These are phyloP conservation scores for Nothophoma quercina DNA, from an alignment of 2,329 filamentous ascomycete species.

Conservation along the genomic window DNA sequence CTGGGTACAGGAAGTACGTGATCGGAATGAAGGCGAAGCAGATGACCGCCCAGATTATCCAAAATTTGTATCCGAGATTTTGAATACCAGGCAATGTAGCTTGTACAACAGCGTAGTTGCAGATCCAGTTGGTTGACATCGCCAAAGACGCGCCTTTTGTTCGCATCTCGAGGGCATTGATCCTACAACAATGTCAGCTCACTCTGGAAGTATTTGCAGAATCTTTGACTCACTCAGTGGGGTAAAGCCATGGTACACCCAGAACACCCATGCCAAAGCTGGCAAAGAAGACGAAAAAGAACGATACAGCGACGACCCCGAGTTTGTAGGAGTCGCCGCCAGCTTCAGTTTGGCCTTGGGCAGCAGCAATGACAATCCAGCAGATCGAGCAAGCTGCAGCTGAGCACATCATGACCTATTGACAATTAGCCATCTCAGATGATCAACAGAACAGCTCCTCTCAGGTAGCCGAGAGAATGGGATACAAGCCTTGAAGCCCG, in stretches of 20 bases:
- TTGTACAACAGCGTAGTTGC: slow-evolving; percentile 44
- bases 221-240: slow-evolving; percentile 32
- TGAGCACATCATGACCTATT: slow-evolving; percentile 57
- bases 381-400: slow-evolving; percentile 59
- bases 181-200: slow-evolving; percentile 21
- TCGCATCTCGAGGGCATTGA: slow-evolving; percentile 47
- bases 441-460: too few relatives aligned
- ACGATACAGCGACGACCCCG: slow-evolving; percentile 58
- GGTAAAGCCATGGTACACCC: slow-evolving; percentile 47
- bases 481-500: too few relatives aligned
- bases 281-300: slow-evolving; percentile 49
- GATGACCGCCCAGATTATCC: slow-evolving; percentile 63
- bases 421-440: too few relatives aligned
- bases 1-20: slow-evolving; percentile 62
- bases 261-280: slow-evolving; percentile 48
- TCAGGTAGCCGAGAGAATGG: too few relatives aligned
- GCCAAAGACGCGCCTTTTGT: slow-evolving; percentile 46
- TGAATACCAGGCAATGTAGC: slow-evolving; percentile 46
- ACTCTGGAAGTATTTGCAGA: not conserved
- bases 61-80: slow-evolving; percentile 61
- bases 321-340: slow-evolving; percentile 55
- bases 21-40: slow-evolving; percentile 62
- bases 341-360: slow-evolving; percentile 51
- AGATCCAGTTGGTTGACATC: slow-evolving; percentile 46
- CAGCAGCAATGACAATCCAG: slow-evolving; percentile 58